A percentile compares a stretch with the other conserved stretches of the same genome.
Conservation (phyloP, 345 rosid species). For the Garcia nutans region DNA sequence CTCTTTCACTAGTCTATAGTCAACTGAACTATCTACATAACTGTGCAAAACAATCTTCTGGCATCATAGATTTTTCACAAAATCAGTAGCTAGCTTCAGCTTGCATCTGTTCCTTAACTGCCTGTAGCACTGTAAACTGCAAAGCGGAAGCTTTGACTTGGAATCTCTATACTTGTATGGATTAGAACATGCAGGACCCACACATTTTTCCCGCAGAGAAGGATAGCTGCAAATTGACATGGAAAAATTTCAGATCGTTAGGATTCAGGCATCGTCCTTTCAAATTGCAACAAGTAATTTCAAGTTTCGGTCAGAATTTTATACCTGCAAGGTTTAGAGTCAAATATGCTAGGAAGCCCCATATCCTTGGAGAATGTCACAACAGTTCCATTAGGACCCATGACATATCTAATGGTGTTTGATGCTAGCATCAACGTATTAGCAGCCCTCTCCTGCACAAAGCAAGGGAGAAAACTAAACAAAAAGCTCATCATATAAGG, state of each 20-base stretch:
- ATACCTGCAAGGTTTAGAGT: constrained; percentile 59
- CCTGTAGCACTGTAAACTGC: constrained; percentile 93
- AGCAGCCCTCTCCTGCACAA: constrained; percentile 70
- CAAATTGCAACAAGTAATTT: not conserved
- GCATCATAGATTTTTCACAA: not conserved
- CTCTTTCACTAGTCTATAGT: constrained; percentile 4
- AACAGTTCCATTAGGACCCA: constrained; percentile 68
- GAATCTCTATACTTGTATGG: constrained; percentile 87
- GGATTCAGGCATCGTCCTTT: constrained; percentile 12
- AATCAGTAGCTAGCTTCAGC: constrained; percentile 9
- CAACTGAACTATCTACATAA: not conserved
- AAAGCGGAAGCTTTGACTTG: constrained; percentile 78
- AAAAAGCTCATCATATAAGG: constrained; percentile 3
- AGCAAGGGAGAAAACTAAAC: constrained; percentile 18
- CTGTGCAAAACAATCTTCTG: not conserved
- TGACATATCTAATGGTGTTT: constrained; percentile 57
- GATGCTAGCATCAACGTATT: constrained; percentile 48
- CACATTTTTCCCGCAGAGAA: constrained; percentile 84
- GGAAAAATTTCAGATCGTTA: constrained; percentile 15
- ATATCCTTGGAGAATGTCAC: constrained; percentile 73
- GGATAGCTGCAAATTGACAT: constrained; percentile 61
- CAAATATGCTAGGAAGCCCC: constrained; percentile 74
- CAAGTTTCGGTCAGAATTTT: not conserved
- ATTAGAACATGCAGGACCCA: constrained; percentile 72
- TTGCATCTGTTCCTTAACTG: constrained; percentile 47